Evolutionary conservation across 2,329 filamentous ascomycete species (phyloP).

Genomic region (Fusarium xylarioides): DNA sequence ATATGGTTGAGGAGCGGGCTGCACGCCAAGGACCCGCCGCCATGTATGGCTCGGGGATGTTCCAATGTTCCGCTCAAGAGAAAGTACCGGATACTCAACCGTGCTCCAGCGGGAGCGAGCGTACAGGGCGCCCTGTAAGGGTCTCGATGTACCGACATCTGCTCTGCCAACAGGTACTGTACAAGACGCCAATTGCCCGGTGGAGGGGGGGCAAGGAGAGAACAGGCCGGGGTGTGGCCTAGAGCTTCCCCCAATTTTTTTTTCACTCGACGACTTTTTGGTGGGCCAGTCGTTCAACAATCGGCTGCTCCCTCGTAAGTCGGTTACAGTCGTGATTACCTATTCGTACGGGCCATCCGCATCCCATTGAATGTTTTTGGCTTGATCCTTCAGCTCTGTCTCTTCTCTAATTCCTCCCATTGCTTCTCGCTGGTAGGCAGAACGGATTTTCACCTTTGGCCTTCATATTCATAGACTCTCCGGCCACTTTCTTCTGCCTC

Average conservation of each 20-base stretch:
- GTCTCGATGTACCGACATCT: constrained; percentile 36
- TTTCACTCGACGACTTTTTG: constrained; percentile 44
- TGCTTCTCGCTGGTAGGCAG: constrained; percentile 43
- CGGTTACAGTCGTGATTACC: constrained; percentile 44
- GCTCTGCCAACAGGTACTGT: constrained; percentile 16
- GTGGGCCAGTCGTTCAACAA: constrained; percentile 51
- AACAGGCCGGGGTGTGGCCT: constrained; percentile 34
- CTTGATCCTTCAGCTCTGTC: constrained; percentile 29
- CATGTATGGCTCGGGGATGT: constrained; percentile 41
- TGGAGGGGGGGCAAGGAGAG: constrained; percentile 26
- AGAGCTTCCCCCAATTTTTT: constrained; percentile 49
- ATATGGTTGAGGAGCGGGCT: constrained; percentile 57
- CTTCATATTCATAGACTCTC: constrained; percentile 40
- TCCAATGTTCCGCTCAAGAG: constrained; percentile 32
- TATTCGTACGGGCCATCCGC: constrained; percentile 39
- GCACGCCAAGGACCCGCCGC: constrained; percentile 41
- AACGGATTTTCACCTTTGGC: constrained; percentile 32
- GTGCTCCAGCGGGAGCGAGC: constrained; percentile 27
- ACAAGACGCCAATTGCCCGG: constrained; percentile 21
- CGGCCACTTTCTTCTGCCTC: constrained; percentile 40
- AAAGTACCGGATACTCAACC: constrained; percentile 40
- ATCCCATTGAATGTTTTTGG: constrained; percentile 19
- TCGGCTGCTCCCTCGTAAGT: constrained; percentile 43
- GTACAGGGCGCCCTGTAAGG: constrained; percentile 17
- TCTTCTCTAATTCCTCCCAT: constrained; percentile 38